Base-by-base conservation (phyloP, 208 protist species). In the Wallacemonas sp. region DNA sequence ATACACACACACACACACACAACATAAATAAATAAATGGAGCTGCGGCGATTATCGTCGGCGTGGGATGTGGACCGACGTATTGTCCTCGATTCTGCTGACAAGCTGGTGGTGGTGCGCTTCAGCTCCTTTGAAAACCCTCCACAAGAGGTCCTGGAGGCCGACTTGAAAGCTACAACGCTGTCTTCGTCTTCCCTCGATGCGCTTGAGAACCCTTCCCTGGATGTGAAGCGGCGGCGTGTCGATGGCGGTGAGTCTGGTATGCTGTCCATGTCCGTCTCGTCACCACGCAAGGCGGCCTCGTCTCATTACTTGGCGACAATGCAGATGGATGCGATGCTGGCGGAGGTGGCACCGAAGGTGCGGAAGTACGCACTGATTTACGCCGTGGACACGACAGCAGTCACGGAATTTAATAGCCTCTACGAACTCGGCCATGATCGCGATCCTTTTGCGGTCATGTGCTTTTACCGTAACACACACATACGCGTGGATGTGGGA, bases 401-500 rank as follows among this genome's bases (percentile, higher is more conserved):
- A 66, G 98, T 99, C 42, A 95, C 97, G 6, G 97, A 99, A 68
- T 99, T 99, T 74, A 99, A 99, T 68, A 77, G 88, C 19, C 97
- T 99, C 92, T 99, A 99, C 80, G 98, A 99, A 84, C 77, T 99
- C 27, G 85, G 83, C 19, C 82, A 95, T 65, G 80, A 84, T 19
- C 97, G 98, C 64, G 98, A 99, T 68, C 96, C 98, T 2, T 98
- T 97, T 66, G 98, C 98, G 11, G 68, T 99, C 15, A 99, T 99
- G 98, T 99, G 99, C 75, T 99, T 99, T 75, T 99, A 92, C 82
- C 87, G 98, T 24, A 99, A 99, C 71, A 97, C 97, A 1, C 98
- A 99, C 84, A 99, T 99, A n/a, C 97, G 98, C 77, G 97, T 99
- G 15, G 98, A 99, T 75, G 86, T 99, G 0, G 98, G 98, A 14